A percentile compares a stretch with the other conserved stretches of the same genome.
These are phyloP conservation scores for Diutina mesorugosa DNA, from an alignment of 1,139 yeast genomes.

Conservation along the genomic window DNA sequence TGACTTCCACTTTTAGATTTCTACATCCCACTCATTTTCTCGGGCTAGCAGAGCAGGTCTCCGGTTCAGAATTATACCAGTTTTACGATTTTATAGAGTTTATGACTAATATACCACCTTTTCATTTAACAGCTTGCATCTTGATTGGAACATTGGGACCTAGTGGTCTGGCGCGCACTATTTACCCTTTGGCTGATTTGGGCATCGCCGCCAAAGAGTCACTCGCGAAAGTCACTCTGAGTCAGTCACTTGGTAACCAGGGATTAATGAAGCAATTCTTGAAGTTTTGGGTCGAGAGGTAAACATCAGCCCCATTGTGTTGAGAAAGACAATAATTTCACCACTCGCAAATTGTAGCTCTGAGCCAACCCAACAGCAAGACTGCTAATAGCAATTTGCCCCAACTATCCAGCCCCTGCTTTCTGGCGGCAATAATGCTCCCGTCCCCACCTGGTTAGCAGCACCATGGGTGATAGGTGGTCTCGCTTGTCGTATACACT, in stretches of 20 bases:
- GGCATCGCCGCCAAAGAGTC: background rate
- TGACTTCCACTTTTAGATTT: background rate
- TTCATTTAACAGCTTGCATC: background rate
- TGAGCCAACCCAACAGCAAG: too few relatives aligned
- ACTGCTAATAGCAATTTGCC: too few relatives aligned
- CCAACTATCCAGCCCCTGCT: too few relatives aligned
- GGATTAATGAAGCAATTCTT: too few relatives aligned
- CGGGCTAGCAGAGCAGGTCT: background rate
- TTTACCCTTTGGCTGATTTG: background rate
- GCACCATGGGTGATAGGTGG: background rate
- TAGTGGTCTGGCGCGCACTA: background rate
- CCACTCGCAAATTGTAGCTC: too few relatives aligned
- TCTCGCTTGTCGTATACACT: background rate
- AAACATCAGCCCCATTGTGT: too few relatives aligned
- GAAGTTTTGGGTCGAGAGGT: too few relatives aligned
- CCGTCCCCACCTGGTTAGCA: background rate
- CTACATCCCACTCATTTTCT: background rate
- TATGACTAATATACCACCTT: background rate
- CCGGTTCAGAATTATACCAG: background rate
- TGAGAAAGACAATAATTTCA: too few relatives aligned
- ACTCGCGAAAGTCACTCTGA: too few relatives aligned
- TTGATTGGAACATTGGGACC: too few relatives aligned
- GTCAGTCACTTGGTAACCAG: too few relatives aligned
- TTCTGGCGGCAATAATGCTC: too few relatives aligned
- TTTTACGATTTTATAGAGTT: background rate